These are phyloP conservation scores for Coniochaeta sp. DNA, from an alignment of 2,329 filamentous ascomycete genomes.

Conservation along the genomic window DNA sequence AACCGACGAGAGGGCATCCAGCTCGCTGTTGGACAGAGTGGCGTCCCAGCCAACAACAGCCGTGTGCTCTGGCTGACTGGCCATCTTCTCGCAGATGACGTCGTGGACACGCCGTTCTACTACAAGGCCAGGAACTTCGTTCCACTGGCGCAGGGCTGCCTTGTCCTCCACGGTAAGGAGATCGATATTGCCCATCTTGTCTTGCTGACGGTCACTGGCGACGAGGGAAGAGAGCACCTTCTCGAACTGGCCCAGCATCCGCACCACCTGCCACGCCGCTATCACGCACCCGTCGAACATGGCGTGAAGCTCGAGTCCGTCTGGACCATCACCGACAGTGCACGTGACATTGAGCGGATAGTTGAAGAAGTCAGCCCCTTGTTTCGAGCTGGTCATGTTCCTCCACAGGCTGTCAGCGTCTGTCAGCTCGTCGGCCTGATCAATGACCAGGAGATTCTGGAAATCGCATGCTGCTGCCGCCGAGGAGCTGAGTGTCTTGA, in stretches of 20 bases:
- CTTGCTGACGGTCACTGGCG: neutral
- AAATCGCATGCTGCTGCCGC: slow-evolving; percentile 12
- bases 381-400: slow-evolving; percentile 10
- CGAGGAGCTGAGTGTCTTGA: slow-evolving; percentile 7
- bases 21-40: slow-evolving; percentile 2
- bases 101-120: slow-evolving; percentile 13
- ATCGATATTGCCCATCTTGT: slow-evolving; percentile 8
- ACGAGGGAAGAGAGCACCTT: slow-evolving; percentile 8
- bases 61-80: slow-evolving; percentile 5
- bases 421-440: slow-evolving; percentile 8
- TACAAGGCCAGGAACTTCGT: slow-evolving; percentile 9
- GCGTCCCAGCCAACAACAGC: slow-evolving; percentile 5
- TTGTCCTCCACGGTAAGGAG: slow-evolving; percentile 12
- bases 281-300: slow-evolving; percentile 13
- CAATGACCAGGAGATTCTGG: slow-evolving; percentile 14
- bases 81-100: slow-evolving; percentile 12
- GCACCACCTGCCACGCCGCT: slow-evolving; percentile 11
- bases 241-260: slow-evolving; percentile 14
- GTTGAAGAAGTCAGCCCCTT: slow-evolving; percentile 16
- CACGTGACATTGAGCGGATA: slow-evolving; percentile 16
- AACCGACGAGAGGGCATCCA: slow-evolving; percentile 4
- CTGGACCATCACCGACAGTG: slow-evolving; percentile 4
- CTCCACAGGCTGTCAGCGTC: slow-evolving; percentile 11
- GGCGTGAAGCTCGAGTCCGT: slow-evolving; percentile 9
- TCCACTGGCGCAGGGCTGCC: slow-evolving; percentile 10